phyloP scores from a whole-genome alignment of 78 protist genomes.

The Dictyostelium purpureum region DNA sequence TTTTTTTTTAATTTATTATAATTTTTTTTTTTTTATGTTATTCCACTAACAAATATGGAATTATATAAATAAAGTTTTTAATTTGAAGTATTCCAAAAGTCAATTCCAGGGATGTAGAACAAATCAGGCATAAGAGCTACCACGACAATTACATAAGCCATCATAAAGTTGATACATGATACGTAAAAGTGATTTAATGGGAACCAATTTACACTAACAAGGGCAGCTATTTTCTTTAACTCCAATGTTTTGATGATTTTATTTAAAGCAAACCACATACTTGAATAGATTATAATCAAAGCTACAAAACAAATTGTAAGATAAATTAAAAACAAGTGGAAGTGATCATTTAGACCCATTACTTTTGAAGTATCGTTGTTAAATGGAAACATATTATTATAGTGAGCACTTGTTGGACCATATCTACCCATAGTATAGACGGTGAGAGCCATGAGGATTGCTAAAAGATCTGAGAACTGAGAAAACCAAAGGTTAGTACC shows the following conservation, averaged over 20 bases:
- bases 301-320: conserved; percentile 20
- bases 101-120: conserved; percentile 25
- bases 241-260: conserved; percentile 37
- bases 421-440: conserved; percentile 63
- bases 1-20: background rate
- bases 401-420: conserved; percentile 57
- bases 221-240: background rate
- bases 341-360: background rate
- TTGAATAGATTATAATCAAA: background rate
- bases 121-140: conserved; percentile 76
- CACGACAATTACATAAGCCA: conserved; percentile 74
- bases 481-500: conserved; percentile 75
- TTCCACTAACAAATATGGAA: background rate
- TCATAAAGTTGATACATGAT: conserved; percentile 54
- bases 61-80: too few species aligned
- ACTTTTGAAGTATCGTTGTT: background rate
- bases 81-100: conserved; percentile 34
- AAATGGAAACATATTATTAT: conserved; percentile 64
- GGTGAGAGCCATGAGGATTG: conserved; percentile 28
- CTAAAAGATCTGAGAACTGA: conserved; percentile 34
- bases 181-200: conserved; percentile 66
- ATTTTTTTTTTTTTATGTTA: background rate
- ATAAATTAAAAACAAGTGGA: conserved; percentile 11
- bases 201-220: conserved; percentile 58
- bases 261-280: conserved; percentile 2